phyloP scores from a whole-genome alignment of 169 alveolate genomes.

The Babesia bovis region DNA sequence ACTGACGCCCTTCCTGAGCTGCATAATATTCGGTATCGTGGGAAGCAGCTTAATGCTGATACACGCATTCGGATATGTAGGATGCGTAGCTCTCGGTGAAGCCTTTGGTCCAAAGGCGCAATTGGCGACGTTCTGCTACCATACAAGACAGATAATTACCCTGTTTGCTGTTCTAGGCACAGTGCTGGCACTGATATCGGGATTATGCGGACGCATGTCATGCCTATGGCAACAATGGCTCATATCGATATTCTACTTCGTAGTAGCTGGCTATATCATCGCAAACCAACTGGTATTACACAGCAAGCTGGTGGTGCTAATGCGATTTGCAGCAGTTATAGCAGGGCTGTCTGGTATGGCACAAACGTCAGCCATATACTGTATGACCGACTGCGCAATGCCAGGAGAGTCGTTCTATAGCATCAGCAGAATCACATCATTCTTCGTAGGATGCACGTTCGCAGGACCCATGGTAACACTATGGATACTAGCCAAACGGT shows the following conservation, averaged over 20 bases:
- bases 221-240: slow-evolving; percentile 8
- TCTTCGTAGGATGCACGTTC: slow-evolving; percentile 23
- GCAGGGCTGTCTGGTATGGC: slow-evolving; percentile 29
- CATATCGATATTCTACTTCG: slow-evolving; percentile 8
- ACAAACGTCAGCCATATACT: slow-evolving; percentile 20
- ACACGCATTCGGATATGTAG: slow-evolving; percentile 3
- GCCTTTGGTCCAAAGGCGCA: slow-evolving; percentile 2
- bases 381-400: slow-evolving; percentile 31
- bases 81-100: slow-evolving; percentile 1
- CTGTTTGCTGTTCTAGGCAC: slow-evolving; percentile 19
- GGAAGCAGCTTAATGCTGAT: slow-evolving; percentile 15
- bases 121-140: slow-evolving; percentile 11
- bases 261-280: slow-evolving; percentile 3
- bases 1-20: slow-evolving; percentile 15
- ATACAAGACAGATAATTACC: slow-evolving; percentile 20
- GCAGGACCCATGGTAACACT: slow-evolving; percentile 7
- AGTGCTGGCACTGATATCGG: slow-evolving; percentile 1
- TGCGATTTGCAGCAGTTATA: slow-evolving; percentile 13
- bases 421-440: background rate
- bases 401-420: slow-evolving; percentile 1
- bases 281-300: slow-evolving; percentile 2
- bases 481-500: slow-evolving; percentile 9
- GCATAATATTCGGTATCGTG: slow-evolving; percentile 9
- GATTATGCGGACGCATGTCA: slow-evolving; percentile 15
- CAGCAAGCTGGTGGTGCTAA: background rate